phyloP scores from a whole-genome alignment of 768 basidiomycete genomes.

The Jaapia argillacea region DNA sequence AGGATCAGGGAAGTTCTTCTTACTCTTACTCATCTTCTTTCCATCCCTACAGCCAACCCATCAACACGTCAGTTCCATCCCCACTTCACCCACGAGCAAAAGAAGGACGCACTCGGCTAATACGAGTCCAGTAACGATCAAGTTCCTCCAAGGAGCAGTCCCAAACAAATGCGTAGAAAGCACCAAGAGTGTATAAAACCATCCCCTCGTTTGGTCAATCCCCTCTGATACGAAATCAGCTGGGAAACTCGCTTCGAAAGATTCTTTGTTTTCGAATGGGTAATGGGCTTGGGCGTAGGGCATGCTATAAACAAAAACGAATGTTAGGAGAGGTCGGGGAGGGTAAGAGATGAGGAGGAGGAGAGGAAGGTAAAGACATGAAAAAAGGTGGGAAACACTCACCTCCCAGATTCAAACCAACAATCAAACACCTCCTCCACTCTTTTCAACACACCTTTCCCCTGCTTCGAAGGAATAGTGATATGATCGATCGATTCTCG shows the following conservation, averaged over 20 bases:
- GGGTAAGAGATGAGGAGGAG: too few relatives aligned
- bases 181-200: conserved; percentile 98
- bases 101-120: conserved; percentile 68
- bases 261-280: conserved; percentile 93
- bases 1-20: conserved; percentile 96
- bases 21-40: conserved; percentile 99
- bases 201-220: conserved; percentile 97
- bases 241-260: conserved; percentile 79
- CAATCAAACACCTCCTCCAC: conserved; percentile 99
- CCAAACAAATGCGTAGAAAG: conserved; percentile 93
- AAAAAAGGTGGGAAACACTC: conserved; percentile 11
- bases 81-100: background rate
- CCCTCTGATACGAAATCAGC: conserved; percentile 98
- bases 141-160: conserved; percentile 93
- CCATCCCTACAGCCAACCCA: conserved; percentile 76
- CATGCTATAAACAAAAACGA: conserved; percentile 52
- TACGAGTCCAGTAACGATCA: conserved; percentile 93
- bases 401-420: conserved; percentile 99
- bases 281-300: conserved; percentile 96
- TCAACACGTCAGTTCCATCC: too few relatives aligned
- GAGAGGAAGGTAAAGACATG: too few relatives aligned
- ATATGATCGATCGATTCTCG: conserved; percentile 93
- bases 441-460: conserved; percentile 78
- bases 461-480: conserved; percentile 86
- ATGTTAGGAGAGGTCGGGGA: background rate